Evolutionary conservation across 345 rosid genomes (phyloP).

Genomic region (Limnanthes douglasii): DNA sequence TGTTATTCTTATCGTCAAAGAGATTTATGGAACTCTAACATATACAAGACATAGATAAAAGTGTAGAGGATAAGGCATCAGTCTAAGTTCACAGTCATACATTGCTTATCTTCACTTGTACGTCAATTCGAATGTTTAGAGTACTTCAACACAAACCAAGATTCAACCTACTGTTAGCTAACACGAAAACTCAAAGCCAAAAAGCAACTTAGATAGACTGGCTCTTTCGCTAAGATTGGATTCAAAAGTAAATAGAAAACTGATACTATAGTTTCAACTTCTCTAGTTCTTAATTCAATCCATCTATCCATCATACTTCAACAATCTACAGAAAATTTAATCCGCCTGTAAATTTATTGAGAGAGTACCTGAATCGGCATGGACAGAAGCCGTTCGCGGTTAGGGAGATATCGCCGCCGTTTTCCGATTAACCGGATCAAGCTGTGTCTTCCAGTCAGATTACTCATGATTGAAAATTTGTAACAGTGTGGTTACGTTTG

Average conservation of each 20-base stretch:
- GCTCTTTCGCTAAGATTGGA: too few species aligned
- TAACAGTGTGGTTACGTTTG: too few species aligned
- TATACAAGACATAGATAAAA: neutral
- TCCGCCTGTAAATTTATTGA: neutral
- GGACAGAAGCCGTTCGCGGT: constrained; percentile 35
- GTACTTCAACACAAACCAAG: neutral
- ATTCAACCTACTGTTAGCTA: neutral
- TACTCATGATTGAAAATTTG: too few species aligned
- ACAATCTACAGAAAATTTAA: neutral
- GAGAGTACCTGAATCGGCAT: constrained; percentile 21
- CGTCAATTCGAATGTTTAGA: neutral
- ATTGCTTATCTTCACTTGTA: neutral
- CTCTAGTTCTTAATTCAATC: too few species aligned
- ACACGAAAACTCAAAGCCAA: neutral
- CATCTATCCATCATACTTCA: too few species aligned
- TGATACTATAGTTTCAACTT: too few species aligned
- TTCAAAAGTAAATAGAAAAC: too few species aligned
- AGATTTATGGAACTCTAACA: constrained; percentile 26
- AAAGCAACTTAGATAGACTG: neutral
- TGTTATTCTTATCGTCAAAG: constrained; percentile 12
- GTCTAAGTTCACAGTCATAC: too few species aligned
- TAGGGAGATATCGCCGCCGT: constrained; percentile 58
- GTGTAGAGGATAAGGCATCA: too few species aligned
- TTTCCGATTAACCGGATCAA: constrained; percentile 54
- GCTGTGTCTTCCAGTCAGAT: constrained; percentile 62